These are phyloP conservation scores for Pseudozyma tsukubaensis DNA, from an alignment of 1,284 basidiomycete species.

Conservation along the genomic window DNA sequence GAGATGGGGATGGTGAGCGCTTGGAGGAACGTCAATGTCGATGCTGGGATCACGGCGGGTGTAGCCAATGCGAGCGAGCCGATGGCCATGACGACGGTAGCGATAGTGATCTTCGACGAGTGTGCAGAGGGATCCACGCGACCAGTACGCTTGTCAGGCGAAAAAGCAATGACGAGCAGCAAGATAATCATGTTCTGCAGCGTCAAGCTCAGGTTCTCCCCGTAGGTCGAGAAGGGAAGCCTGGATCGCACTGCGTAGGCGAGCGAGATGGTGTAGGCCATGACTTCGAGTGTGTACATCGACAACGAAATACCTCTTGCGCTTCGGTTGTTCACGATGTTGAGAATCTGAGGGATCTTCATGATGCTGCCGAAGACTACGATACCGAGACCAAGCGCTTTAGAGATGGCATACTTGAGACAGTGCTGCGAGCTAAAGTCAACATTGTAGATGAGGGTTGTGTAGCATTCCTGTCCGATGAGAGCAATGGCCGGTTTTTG, in stretches of 20 bases:
- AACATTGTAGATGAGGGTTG: constrained; percentile 86
- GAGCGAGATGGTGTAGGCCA: constrained; percentile 85
- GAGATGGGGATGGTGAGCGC: constrained; percentile 65
- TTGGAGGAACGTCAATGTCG: constrained; percentile 58
- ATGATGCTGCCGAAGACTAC: constrained; percentile 92
- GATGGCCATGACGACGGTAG: constrained; percentile 85
- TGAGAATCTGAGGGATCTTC: constrained; percentile 87
- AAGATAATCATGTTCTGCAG: constrained; percentile 68
- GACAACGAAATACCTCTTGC: constrained; percentile 81
- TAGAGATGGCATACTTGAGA: constrained; percentile 90
- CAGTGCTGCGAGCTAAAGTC: constrained; percentile 85
- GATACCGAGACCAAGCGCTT: constrained; percentile 90
- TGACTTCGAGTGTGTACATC: constrained; percentile 75
- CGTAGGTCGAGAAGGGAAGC: constrained; percentile 95
- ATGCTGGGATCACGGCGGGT: constrained; percentile 47
- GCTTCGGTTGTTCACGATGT: constrained; percentile 74
- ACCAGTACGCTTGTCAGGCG: constrained; percentile 39
- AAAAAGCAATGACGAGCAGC: constrained; percentile 60
- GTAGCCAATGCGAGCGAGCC: constrained; percentile 73
- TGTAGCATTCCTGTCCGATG: constrained; percentile 86
- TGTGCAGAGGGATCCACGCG: constrained; percentile 48
- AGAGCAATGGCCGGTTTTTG: constrained; percentile 82
- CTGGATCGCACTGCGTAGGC: constrained; percentile 81
- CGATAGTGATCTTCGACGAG: constrained; percentile 70
- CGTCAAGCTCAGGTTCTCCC: constrained; percentile 70